Conservation (phyloP, 495 filamentous ascomycete genomes). For the Astrothelium macrocarpum region DNA sequence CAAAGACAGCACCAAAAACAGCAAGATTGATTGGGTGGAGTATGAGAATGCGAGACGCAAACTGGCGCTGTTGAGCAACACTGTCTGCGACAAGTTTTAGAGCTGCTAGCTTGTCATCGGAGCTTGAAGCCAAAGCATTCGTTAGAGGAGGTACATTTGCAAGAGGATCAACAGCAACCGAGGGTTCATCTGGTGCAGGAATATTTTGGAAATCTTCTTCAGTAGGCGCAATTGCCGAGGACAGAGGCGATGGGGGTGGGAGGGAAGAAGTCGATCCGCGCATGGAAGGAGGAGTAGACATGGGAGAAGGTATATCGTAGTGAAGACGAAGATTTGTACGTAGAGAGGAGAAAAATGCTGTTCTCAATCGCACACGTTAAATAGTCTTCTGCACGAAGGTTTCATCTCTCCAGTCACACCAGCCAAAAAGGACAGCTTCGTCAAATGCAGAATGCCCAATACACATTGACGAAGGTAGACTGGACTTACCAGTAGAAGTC, state of each 20-base stretch:
- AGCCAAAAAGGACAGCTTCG: not conserved
- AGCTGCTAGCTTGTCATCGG: constrained; percentile 55
- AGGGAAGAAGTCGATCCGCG: constrained; percentile 18
- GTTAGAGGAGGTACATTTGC: constrained; percentile 22
- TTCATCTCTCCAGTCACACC: not conserved
- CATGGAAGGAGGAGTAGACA: constrained; percentile 26
- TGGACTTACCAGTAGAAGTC: constrained; percentile 28
- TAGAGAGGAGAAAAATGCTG: constrained; percentile 35
- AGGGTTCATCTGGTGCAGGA: not conserved
- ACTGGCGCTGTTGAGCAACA: constrained; percentile 54
- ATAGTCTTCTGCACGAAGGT: not conserved
- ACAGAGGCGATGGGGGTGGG: constrained; percentile 25
- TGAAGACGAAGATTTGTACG: constrained; percentile 33
- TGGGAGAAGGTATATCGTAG: constrained; percentile 27
- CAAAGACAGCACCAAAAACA: constrained; percentile 30
- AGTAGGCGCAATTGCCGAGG: constrained; percentile 15
- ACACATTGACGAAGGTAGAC: not conserved
- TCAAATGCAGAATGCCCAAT: not conserved
- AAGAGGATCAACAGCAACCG: constrained; percentile 14
- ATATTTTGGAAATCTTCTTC: constrained; percentile 16
- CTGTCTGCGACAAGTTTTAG: constrained; percentile 59
- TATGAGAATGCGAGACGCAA: constrained; percentile 43
- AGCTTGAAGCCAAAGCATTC: constrained; percentile 27
- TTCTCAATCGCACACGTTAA: not conserved
- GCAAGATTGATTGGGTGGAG: constrained; percentile 41